Percentiles rank a stretch among this genome's conserved stretches.
These are phyloP conservation scores for Paraphaeosphaeria sporulosa DNA, from an alignment of 2,329 filamentous ascomycete species.

Conservation along the genomic window DNA sequence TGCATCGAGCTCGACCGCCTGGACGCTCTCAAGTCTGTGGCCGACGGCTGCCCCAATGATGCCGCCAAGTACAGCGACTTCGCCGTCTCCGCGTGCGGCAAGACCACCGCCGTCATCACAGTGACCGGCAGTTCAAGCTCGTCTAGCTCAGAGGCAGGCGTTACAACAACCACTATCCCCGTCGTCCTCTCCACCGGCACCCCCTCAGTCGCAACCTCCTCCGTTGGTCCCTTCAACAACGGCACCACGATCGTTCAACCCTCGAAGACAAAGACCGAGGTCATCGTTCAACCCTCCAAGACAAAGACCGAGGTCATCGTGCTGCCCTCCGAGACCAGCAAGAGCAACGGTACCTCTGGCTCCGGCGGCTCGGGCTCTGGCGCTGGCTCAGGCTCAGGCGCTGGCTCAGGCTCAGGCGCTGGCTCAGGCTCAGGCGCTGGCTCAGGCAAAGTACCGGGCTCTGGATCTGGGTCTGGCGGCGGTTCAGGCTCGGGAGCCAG, in stretches of 20 bases:
- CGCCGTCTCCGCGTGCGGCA: slow-evolving; percentile 18
- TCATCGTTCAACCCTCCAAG: slow-evolving; percentile 13
- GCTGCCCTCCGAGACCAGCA: slow-evolving; percentile 1
- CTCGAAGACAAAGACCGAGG: slow-evolving; percentile 7
- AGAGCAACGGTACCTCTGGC: background rate
- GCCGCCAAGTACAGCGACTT: slow-evolving; percentile 19
- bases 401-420: background rate
- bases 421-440: background rate
- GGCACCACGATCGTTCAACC: slow-evolving; percentile 15
- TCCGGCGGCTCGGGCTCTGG: background rate
- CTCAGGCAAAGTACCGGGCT: background rate
- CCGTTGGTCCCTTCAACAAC: slow-evolving; percentile 16
- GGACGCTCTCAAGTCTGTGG: slow-evolving; percentile 7
- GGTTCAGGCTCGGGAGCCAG: background rate
- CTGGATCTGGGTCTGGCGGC: background rate
- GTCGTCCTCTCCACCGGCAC: slow-evolving; percentile 6
- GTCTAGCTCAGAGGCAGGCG: background rate
- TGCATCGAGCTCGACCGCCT: slow-evolving; percentile 26
- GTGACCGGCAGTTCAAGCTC: slow-evolving; percentile 10
- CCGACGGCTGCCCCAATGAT: slow-evolving; percentile 12
- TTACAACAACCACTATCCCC: background rate
- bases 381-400: background rate
- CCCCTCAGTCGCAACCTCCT: slow-evolving; percentile 12
- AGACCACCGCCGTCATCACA: slow-evolving; percentile 12
- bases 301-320: slow-evolving; percentile 14